phyloP scores from a whole-genome alignment of 2,329 filamentous ascomycete genomes.

The Stemphylium vesicarium region DNA sequence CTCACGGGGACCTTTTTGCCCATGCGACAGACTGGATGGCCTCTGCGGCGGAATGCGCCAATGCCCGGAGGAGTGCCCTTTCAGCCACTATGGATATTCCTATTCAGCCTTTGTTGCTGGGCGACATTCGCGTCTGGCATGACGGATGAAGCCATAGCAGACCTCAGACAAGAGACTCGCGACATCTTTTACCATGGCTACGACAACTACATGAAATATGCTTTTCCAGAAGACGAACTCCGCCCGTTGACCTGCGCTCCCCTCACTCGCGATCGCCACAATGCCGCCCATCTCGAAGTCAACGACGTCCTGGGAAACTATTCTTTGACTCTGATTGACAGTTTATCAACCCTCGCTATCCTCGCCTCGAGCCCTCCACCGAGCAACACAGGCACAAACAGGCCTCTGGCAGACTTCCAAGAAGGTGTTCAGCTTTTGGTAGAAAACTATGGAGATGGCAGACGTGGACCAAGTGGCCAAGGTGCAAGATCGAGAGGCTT shows the following conservation, averaged over 20 bases:
- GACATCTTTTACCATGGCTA: slow-evolving; percentile 97
- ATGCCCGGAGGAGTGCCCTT: slow-evolving; percentile 29
- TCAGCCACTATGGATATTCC: slow-evolving; percentile 40
- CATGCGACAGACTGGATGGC: slow-evolving; percentile 47
- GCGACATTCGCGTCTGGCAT: slow-evolving; percentile 50
- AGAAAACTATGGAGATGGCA: slow-evolving; percentile 85
- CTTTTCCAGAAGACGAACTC: slow-evolving; percentile 95
- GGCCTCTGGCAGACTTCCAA: slow-evolving; percentile 69
- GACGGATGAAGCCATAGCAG: slow-evolving; percentile 51
- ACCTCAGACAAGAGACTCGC: slow-evolving; percentile 55
- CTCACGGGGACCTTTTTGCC: slow-evolving; percentile 35
- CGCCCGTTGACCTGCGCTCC: slow-evolving; percentile 85
- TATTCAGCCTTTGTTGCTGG: slow-evolving; percentile 42
- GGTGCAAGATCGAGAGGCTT: slow-evolving; percentile 81
- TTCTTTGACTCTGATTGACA: slow-evolving; percentile 93
- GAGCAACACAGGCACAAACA: slow-evolving; percentile 62
- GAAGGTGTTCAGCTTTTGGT: slow-evolving; percentile 78
- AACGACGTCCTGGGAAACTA: slow-evolving; percentile 98
- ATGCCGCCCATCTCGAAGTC: slow-evolving; percentile 81
- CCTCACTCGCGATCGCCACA: slow-evolving; percentile 79
- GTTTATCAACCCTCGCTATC: slow-evolving; percentile 90
- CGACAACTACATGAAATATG: slow-evolving; percentile 91
- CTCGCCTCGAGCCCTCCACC: slow-evolving; percentile 74
- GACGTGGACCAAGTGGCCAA: slow-evolving; percentile 68
- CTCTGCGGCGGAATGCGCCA: slow-evolving; percentile 34